Base-by-base conservation (phyloP, 106 monocot species). In the Dendrobium huoshanense region DNA sequence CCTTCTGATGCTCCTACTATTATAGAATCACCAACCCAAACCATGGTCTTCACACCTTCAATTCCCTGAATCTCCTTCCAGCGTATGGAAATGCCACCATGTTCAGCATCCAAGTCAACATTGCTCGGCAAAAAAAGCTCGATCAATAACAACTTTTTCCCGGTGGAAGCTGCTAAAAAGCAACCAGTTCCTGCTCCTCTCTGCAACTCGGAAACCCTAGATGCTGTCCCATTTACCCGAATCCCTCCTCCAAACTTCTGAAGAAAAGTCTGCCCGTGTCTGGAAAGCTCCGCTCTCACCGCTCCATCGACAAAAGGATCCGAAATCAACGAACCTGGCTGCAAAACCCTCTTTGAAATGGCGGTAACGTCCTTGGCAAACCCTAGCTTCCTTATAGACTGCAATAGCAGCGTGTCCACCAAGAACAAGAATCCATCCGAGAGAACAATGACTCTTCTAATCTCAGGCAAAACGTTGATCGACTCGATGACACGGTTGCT, bases 11-110 rank as follows among this genome's bases (percentile, higher is more conserved):
- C 93, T 13, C 93, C 99, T 5, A 95, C 74, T 75, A 99, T 78
- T 16, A 99, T 76, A 0, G 99, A 93, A 80, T 99, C 95, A 42
- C 85, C 88, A 29, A 99, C 31, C 99, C 99, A 99, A 43, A 86
- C 65, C 78, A 99, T 83, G 7, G 93, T 82, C 79, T 82, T 91
- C 33, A 91, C 87, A 3, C 88, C 90, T 41, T 93, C 93, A 78
- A 95, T 16, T n/a, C 85, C 92, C 37, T 73, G 87, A 65, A 99
- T 82, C 22, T 95, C 95, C 78, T 86, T 90, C 51, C 81, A 84
- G 77, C 42, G 48, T 31, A 90, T 81, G 3, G 92, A 92, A 74
- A 92, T 55, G 7, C 87, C 84, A 9, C 83, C 75, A 37, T 59
- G 73, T 33, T 87, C 86, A 1, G 72, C 79, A 77, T 89, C 84